Evolutionary conservation across 1,284 basidiomycete genomes (phyloP), one percentile per base, ranked within the genome.

Genomic region (Mycena citricolor): DNA sequence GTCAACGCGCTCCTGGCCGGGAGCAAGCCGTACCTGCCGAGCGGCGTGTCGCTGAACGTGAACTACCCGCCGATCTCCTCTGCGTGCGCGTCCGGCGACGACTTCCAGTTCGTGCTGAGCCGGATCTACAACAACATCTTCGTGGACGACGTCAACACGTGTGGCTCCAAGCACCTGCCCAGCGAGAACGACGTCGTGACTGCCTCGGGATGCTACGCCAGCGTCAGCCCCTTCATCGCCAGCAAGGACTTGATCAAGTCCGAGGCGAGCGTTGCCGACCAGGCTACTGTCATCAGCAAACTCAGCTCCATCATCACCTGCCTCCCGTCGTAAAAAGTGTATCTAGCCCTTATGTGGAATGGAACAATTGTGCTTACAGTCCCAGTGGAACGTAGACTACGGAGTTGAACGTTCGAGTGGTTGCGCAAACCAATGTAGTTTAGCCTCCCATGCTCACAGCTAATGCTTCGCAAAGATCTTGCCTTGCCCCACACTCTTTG

Each of bases 171-270:
- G 22, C 57, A 52, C 22, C 50, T 71, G 17, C 68, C 68, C 4
- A 58, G 57, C 32, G 67, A 68, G 54, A 56, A 39, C 28, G 57
- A 54, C 16, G 61, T 68, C 8, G 56, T 66, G 5, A 39, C 32
- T 24, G 52, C 44, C 22, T 44, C 53, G 4, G 67, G 66, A 8
- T 69, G 68, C 51, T 66, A 58, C 43, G 61, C 58, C 8, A 65
- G 61, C 42, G 62, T 71, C 21, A 65, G 63, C 26, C 65, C 67
- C 2, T 50, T 69, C 33, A 56, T 63, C 40, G 64, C 65, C 28
- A 56, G 42, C 33, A n/a, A n/a, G n/a, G n/a, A n/a, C n/a, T n/a
- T n/a, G n/a, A 61, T 54, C 33, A 69, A 69, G 57, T 44, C 54
- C 32, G 67, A 70, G 39, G 67, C 62, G 17, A 54, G 50, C 32